phyloP scores from a whole-genome alignment of 129 eudicot species.

The Lactuca sativa region DNA sequence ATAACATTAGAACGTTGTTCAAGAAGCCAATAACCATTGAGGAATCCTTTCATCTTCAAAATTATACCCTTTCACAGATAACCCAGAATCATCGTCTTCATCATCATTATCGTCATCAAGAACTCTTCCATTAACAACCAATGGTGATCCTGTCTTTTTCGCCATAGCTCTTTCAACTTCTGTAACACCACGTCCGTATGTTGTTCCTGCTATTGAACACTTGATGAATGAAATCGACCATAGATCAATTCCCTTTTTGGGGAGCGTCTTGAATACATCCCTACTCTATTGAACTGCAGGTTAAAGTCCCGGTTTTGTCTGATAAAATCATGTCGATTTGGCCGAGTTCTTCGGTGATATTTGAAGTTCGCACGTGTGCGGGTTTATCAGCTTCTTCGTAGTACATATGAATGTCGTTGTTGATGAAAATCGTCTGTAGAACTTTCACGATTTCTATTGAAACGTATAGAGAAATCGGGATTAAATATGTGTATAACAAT shows the following conservation, averaged over 20 bases:
- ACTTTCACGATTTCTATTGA: conserved; percentile 90
- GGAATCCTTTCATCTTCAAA: conserved; percentile 77
- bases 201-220: conserved; percentile 70
- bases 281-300: conserved; percentile 95
- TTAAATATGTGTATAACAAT: conserved; percentile 70
- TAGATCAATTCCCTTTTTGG: no score
- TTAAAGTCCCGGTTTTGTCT: no score
- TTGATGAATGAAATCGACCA: no score
- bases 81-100: conserved; percentile 24
- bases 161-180: no score
- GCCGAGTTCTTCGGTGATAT: no score
- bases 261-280: no score
- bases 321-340: conserved; percentile 86
- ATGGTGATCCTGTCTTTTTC: no score
- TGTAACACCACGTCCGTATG: no score
- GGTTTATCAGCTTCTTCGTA: conserved; percentile 83
- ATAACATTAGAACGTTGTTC: conserved; percentile 55
- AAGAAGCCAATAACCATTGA: conserved; percentile 68
- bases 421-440: conserved; percentile 75
- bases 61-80: conserved; percentile 67
- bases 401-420: conserved; percentile 76
- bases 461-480: conserved; percentile 87
- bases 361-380: conserved; percentile 87
- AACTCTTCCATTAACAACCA: conserved; percentile 34
- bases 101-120: conserved; percentile 33